Percentiles rank a stretch among this genome's conserved stretches.
Conservation (phyloP, 2,329 filamentous ascomycete genomes). For the Aspergillus jensenii region DNA sequence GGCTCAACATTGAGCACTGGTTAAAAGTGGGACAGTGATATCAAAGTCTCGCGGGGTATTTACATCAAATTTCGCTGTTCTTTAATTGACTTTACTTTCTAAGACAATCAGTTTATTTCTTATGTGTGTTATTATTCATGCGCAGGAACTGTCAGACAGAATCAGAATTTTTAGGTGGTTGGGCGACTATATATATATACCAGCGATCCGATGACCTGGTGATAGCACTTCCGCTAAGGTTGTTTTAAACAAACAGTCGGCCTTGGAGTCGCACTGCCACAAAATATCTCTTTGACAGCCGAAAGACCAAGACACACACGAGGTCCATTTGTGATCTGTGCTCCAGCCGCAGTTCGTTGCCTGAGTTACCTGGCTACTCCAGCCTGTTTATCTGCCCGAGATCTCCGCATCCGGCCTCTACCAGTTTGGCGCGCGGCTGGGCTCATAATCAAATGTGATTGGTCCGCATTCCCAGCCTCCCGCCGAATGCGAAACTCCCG, state of each 20-base stretch:
- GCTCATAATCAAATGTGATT: constrained; percentile 25
- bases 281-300: not conserved
- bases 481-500: constrained; percentile 19
- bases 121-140: too few relatives aligned
- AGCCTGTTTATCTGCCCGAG: constrained; percentile 21
- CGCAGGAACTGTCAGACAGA: too few relatives aligned
- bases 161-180: too few relatives aligned
- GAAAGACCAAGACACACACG: not conserved
- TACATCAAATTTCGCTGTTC: too few relatives aligned
- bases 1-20: not conserved
- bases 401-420: constrained; percentile 12
- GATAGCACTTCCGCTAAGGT: not conserved
- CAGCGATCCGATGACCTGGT: too few relatives aligned
- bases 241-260: not conserved
- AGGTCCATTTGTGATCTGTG: not conserved
- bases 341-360: constrained; percentile 15
- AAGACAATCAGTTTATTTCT: too few relatives aligned
- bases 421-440: constrained; percentile 25
- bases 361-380: constrained; percentile 21
- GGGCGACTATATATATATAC: too few relatives aligned
- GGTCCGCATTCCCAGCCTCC: constrained; percentile 24
- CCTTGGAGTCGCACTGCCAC: not conserved
- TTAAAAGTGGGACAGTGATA: not conserved
- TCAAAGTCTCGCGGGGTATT: not conserved
- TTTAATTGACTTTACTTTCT: too few relatives aligned